Conservation (phyloP, 768 basidiomycete genomes). For the Psilocybe cyanescens region DNA sequence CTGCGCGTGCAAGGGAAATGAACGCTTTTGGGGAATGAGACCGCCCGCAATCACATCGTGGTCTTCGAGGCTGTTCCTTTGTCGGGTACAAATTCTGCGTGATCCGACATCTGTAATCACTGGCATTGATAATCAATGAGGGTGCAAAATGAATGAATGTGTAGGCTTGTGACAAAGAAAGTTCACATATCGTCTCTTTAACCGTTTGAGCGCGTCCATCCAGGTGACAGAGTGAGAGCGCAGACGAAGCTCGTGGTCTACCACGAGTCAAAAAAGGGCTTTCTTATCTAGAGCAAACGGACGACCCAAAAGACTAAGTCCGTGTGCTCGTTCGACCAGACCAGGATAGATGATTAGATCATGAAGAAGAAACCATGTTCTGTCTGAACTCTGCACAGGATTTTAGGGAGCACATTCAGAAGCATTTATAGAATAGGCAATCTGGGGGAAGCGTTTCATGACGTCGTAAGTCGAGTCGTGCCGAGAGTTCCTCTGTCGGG, state of each 20-base stretch:
- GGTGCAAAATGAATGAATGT: conserved; percentile 5
- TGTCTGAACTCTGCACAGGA: neutral
- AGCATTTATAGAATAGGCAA: neutral
- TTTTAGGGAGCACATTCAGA: neutral
- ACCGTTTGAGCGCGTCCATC: neutral
- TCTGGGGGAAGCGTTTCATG: conserved; percentile 1
- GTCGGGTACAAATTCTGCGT: conserved; percentile 5
- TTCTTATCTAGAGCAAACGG: neutral
- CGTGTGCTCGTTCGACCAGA: neutral
- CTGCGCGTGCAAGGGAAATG: neutral
- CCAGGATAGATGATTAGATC: neutral
- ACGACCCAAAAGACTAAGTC: neutral
- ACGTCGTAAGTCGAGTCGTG: neutral
- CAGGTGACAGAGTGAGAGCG: conserved; percentile 1
- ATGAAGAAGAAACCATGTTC: neutral
- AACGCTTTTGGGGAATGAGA: neutral
- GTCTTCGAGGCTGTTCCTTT: conserved; percentile 4
- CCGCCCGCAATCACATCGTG: conserved; percentile 12
- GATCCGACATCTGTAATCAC: conserved; percentile 1
- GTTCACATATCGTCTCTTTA: neutral
- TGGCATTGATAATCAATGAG: conserved; percentile 12
- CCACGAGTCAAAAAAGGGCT: conserved; percentile 1
- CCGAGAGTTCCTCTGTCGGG: neutral
- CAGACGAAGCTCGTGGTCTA: neutral
- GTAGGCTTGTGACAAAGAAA: neutral